Evolutionary conservation across 1,284 basidiomycete genomes (phyloP), one percentile per base, ranked within the genome.

Genomic region (Leccinum subfulvum): DNA sequence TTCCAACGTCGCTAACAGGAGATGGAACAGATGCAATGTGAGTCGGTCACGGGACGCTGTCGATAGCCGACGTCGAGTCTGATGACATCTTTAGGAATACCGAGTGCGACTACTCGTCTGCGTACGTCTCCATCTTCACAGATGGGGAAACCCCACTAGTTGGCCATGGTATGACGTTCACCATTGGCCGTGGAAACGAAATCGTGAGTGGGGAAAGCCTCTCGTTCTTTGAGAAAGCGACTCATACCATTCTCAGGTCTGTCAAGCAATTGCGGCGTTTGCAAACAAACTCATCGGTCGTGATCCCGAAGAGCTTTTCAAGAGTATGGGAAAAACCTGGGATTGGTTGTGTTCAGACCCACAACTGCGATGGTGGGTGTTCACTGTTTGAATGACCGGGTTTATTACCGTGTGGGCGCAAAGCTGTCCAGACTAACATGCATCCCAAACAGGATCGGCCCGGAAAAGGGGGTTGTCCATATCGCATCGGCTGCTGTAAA

Each of bases 151-250:
- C 84, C 4, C 83, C 86, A 60, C 85, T 95, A 56, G 84, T 88
- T 59, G 94, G 95, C 35, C 88, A 94, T 70, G 95, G 95, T 58
- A 95, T 97, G 95, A 96, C 95, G 13, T 97, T 97, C 76, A 97
- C 95, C n/a, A 97, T 96, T 70, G 95, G 95, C 4, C 87, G 94
- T 49, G 95, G 95, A 28, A 98, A 96, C 74, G 96, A 98, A 65
- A 94, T 96, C 69, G 94, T 88, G 72, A 69, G 79, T 69, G 28
- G 37, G 23, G 51, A 28, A 16, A 16, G 14, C 26, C 4, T 28
- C 57, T n/a, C 30, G 44, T 51, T n/a, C 26, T 21, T 39, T 4
- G 3, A 59, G 18, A 10, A 23, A 59, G 14, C 26, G 35, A 51
- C 11, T 63, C 61, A 67, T 47, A 23, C 51, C 51, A n/a, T 62